phyloP scores from a whole-genome alignment of 306 rosid species.

The Begonia fuchsioides region DNA sequence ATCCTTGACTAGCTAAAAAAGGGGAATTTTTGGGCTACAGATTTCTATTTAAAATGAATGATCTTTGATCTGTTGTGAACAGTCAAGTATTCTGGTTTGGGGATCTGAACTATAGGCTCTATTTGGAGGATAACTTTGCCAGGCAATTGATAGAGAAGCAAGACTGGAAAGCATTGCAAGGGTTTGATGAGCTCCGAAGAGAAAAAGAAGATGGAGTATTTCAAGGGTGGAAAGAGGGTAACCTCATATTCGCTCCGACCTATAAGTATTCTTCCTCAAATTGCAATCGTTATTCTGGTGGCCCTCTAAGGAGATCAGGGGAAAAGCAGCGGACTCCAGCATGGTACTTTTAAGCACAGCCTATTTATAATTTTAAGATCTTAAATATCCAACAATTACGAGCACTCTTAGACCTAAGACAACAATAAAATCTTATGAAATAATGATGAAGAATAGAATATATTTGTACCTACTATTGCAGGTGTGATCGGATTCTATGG shows the following conservation, averaged over 20 bases:
- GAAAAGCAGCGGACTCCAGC: conserved; percentile 98
- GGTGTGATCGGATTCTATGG: conserved; percentile 96
- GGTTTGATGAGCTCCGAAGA: conserved; percentile 67
- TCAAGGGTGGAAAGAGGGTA: conserved; percentile 90
- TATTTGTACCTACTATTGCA: conserved; percentile 12
- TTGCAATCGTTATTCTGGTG: conserved; percentile 58
- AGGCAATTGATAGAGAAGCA: conserved; percentile 31
- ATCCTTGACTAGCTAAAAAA: not conserved
- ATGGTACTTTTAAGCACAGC: conserved; percentile 32
- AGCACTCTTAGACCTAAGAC: not conserved
- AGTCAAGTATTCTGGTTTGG: conserved; percentile 60
- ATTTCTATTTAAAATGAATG: not conserved
- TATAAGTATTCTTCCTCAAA: conserved; percentile 62
- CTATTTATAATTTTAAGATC: not conserved
- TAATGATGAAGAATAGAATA: not conserved
- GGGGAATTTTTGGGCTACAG: too few species aligned
- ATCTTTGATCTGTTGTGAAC: conserved; percentile 7
- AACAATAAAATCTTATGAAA: too few species aligned
- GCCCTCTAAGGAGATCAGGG: conserved; percentile 44
- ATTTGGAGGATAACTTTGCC: conserved; percentile 24
- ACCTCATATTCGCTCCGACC: conserved; percentile 76
- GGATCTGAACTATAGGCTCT: conserved; percentile 51
- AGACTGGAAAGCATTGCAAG: conserved; percentile 60
- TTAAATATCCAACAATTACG: not conserved
- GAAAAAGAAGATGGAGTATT: conserved; percentile 65